These are phyloP conservation scores for Phytophthora pistaciae DNA, from an alignment of 352 stramenopile species.

Conservation along the genomic window DNA sequence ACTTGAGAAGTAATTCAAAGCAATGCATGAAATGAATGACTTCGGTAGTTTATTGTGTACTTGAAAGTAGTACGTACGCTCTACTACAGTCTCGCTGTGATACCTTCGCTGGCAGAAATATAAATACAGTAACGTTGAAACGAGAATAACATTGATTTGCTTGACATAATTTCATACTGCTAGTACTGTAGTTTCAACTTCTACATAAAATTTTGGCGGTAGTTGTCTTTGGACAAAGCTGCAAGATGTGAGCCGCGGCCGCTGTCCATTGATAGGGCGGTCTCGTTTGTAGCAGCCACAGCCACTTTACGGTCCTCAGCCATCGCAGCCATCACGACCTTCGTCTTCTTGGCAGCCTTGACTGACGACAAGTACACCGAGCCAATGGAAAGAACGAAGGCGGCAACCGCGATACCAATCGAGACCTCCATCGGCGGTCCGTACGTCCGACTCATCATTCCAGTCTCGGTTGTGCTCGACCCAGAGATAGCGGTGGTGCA, in stretches of 20 bases:
- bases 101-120: too few relatives aligned
- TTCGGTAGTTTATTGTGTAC: too few relatives aligned
- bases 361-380: constrained; percentile 20
- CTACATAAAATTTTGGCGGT: constrained; percentile 64
- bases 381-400: constrained; percentile 8
- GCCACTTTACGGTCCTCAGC: constrained; percentile 21
- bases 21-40: too few relatives aligned
- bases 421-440: constrained; percentile 53
- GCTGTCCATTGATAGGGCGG: constrained; percentile 10
- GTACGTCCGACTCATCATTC: constrained; percentile 37
- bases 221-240: constrained; percentile 36
- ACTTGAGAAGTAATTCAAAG: too few relatives aligned
- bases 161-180: too few relatives aligned
- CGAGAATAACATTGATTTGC: too few relatives aligned
- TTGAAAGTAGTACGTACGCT: too few relatives aligned
- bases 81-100: too few relatives aligned
- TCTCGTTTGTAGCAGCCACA: not conserved
- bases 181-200: not conserved
- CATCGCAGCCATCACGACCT: constrained; percentile 26
- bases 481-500: constrained; percentile 54
- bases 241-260: constrained; percentile 9
- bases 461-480: not conserved
- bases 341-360: constrained; percentile 21
- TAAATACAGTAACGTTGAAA: too few relatives aligned
- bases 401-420: constrained; percentile 30